These are phyloP conservation scores for Tuber borchii DNA, from an alignment of 495 filamentous ascomycete species.

Conservation along the genomic window DNA sequence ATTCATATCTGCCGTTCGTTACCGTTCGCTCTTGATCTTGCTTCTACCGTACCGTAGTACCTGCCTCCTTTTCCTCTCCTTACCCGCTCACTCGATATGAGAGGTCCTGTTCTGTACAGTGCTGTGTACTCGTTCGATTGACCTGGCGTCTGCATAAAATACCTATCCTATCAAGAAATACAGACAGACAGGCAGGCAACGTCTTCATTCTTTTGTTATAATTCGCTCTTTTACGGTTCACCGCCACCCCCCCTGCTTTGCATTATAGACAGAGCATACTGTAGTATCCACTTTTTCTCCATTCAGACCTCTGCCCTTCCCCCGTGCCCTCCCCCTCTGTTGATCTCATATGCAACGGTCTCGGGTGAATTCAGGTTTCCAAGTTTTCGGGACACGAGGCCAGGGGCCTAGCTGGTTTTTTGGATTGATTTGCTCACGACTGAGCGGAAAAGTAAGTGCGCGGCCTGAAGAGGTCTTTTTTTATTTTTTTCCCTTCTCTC, in stretches of 20 bases:
- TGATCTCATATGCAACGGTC: slow-evolving; percentile 30
- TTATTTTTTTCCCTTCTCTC: slow-evolving; percentile 6
- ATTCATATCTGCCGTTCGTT: slow-evolving; percentile 9
- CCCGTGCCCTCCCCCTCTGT: slow-evolving; percentile 23
- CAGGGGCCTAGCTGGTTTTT: slow-evolving; percentile 1
- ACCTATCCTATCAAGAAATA: background rate
- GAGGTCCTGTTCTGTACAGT: background rate
- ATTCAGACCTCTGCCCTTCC: background rate
- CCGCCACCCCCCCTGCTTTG: background rate
- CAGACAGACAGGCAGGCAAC: background rate
- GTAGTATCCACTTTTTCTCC: background rate
- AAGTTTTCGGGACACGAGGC: slow-evolving; percentile 33
- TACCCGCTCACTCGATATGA: background rate
- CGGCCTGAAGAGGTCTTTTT: background rate
- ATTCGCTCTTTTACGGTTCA: background rate
- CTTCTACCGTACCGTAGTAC: background rate
- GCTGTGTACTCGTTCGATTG: background rate
- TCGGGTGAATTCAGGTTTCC: slow-evolving; percentile 26
- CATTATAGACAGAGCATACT: background rate
- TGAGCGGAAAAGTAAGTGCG: slow-evolving; percentile 2
- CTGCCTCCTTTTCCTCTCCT: background rate
- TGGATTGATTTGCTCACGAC: background rate
- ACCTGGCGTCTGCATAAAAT: background rate
- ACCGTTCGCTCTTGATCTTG: background rate
- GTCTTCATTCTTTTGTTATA: background rate